phyloP scores from a whole-genome alignment of 208 protist genomes.

The Trypanosoma theileri region DNA sequence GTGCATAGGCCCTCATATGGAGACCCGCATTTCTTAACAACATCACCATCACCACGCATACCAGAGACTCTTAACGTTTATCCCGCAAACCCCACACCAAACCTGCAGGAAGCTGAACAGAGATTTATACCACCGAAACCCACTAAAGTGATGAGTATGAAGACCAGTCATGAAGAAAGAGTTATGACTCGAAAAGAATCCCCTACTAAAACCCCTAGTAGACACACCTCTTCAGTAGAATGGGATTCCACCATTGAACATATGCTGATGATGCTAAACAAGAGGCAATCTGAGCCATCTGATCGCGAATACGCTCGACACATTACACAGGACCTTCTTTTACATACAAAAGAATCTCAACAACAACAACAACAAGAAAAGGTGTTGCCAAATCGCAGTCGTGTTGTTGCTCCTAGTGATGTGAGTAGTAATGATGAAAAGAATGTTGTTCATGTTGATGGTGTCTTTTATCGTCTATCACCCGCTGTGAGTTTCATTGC shows the following conservation, averaged over 20 bases:
- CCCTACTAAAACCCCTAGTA: neutral
- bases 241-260: constrained; percentile 5
- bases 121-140: too few species aligned
- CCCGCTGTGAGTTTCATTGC: neutral
- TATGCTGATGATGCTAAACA: neutral
- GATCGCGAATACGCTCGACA: neutral
- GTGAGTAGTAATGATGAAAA: neutral
- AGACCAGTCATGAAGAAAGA: neutral
- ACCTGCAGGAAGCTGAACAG: too few species aligned
- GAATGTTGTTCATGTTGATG: neutral
- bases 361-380: neutral
- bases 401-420: neutral
- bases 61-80: too few species aligned
- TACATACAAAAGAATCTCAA: neutral
- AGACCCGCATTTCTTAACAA: too few species aligned
- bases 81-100: too few species aligned
- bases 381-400: too few species aligned
- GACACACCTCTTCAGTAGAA: neutral
- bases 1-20: too few species aligned
- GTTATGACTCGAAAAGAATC: neutral
- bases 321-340: constrained; percentile 5
- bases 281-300: neutral
- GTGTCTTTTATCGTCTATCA: neutral
- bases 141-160: too few species aligned
- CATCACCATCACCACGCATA: too few species aligned